Conservation (phyloP, 139 green algal genomes). For the Gonium pectorale region DNA sequence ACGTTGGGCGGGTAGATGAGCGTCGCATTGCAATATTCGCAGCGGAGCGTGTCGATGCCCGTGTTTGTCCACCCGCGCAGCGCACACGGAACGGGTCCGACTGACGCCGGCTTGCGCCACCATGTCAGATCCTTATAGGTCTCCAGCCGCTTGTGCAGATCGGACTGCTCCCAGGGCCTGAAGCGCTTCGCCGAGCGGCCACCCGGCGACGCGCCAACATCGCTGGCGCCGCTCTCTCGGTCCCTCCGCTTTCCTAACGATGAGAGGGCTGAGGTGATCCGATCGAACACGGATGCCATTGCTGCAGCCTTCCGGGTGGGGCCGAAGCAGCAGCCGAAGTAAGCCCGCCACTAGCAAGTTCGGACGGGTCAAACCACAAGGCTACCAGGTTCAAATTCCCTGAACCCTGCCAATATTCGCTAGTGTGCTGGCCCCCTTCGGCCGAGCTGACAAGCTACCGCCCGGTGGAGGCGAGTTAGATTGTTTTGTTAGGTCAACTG, state of each 20-base stretch:
- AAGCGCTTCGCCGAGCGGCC: conserved; percentile 10
- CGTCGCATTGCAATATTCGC: conserved; percentile 68
- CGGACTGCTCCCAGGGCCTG: conserved; percentile 70
- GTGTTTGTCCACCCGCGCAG: conserved; percentile 72
- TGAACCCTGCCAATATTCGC: too few species aligned
- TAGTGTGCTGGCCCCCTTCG: too few species aligned
- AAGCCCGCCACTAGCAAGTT: too few species aligned
- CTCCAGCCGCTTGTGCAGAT: conserved; percentile 75
- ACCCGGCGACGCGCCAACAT: background rate
- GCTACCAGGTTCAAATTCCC: too few species aligned
- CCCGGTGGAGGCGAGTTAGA: too few species aligned
- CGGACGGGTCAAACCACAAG: too few species aligned
- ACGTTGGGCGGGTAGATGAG: conserved; percentile 67
- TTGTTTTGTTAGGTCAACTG: too few species aligned
- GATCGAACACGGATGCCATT: conserved; percentile 42
- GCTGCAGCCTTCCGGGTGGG: too few species aligned
- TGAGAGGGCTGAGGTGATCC: conserved; percentile 29
- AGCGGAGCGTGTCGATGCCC: conserved; percentile 67
- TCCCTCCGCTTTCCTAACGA: conserved; percentile 38
- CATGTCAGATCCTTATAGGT: conserved; percentile 78
- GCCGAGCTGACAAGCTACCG: too few species aligned
- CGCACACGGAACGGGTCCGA: conserved; percentile 73
- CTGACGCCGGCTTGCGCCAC: conserved; percentile 77
- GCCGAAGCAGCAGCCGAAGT: too few species aligned
- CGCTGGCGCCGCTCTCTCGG: background rate